Percentiles rank a stretch among this genome's conserved stretches.
These are phyloP conservation scores for Amauroascus verrucosus DNA, from an alignment of 2,329 filamentous ascomycete species.

Conservation along the genomic window DNA sequence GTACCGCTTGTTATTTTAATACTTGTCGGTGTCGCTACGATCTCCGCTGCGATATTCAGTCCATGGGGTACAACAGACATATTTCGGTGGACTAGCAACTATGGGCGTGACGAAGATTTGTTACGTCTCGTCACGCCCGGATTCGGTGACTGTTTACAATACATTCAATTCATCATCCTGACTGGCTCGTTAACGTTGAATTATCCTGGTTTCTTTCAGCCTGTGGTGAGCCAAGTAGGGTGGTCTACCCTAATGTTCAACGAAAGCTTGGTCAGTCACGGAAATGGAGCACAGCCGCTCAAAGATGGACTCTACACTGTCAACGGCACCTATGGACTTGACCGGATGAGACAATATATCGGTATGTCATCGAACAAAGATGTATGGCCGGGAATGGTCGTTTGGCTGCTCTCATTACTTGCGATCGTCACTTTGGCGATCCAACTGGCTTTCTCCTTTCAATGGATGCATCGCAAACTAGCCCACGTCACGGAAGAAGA, in stretches of 20 bases:
- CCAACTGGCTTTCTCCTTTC: slow-evolving; percentile 64
- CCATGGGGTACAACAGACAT: slow-evolving; percentile 87
- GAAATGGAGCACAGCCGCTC: slow-evolving; percentile 55
- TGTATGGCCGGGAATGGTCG: slow-evolving; percentile 87
- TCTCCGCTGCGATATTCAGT: slow-evolving; percentile 76
- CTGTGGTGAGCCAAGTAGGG: slow-evolving; percentile 71
- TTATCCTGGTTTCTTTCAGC: slow-evolving; percentile 92
- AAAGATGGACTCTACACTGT: slow-evolving; percentile 79
- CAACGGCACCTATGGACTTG: slow-evolving; percentile 67
- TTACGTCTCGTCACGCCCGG: slow-evolving; percentile 87
- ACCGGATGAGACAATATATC: slow-evolving; percentile 66
- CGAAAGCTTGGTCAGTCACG: slow-evolving; percentile 67
- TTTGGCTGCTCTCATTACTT: slow-evolving; percentile 77
- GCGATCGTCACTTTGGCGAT: slow-evolving; percentile 56
- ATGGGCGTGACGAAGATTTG: slow-evolving; percentile 84
- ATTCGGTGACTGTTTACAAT: slow-evolving; percentile 92
- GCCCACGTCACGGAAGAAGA: slow-evolving; percentile 72
- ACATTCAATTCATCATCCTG: slow-evolving; percentile 84
- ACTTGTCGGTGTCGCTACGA: slow-evolving; percentile 69
- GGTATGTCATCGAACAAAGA: slow-evolving; percentile 68
- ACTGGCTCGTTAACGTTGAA: slow-evolving; percentile 77
- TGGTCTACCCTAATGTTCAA: slow-evolving; percentile 95
- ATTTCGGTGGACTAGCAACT: slow-evolving; percentile 97
- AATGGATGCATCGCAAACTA: slow-evolving; percentile 65
- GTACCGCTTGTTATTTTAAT: slow-evolving; percentile 69